A percentile compares a stretch with the other conserved stretches of the same genome.
phyloP scores from a whole-genome alignment of 257 asterid species.

The Cynanchum wilfordii region DNA sequence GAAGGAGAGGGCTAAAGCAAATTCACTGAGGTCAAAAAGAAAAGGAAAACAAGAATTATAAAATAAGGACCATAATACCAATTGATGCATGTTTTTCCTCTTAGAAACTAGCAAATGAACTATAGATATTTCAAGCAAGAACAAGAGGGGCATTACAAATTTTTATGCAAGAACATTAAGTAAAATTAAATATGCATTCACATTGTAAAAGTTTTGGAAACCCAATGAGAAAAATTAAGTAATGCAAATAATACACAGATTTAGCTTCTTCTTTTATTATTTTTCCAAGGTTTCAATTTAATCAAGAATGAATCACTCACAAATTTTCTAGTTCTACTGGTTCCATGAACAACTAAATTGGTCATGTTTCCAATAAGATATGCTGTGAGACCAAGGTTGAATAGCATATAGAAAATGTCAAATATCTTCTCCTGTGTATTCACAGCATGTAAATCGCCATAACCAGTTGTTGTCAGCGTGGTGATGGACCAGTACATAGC shows the following conservation, averaged over 20 bases:
- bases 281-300: background rate
- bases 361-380: conserved; percentile 87
- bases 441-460: conserved; percentile 73
- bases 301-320: conserved; percentile 37
- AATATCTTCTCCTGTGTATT: conserved; percentile 54
- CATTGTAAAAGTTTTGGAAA: background rate
- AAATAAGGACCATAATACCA: background rate
- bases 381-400: conserved; percentile 66
- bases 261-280: too few relatives aligned
- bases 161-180: background rate
- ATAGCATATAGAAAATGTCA: conserved; percentile 47
- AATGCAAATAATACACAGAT: background rate
- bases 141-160: background rate
- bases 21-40: background rate
- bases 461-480: conserved; percentile 64
- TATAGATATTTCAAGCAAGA: background rate
- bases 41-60: background rate
- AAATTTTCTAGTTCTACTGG: conserved; percentile 63
- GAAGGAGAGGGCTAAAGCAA: background rate
- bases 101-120: background rate
- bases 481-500: conserved; percentile 65
- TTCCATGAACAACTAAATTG: conserved; percentile 76
- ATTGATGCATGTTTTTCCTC: background rate
- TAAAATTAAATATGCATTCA: background rate
- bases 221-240: background rate